Evolutionary conservation across 495 filamentous ascomycete species (phyloP).

Genomic region (Daldinia childiae): DNA sequence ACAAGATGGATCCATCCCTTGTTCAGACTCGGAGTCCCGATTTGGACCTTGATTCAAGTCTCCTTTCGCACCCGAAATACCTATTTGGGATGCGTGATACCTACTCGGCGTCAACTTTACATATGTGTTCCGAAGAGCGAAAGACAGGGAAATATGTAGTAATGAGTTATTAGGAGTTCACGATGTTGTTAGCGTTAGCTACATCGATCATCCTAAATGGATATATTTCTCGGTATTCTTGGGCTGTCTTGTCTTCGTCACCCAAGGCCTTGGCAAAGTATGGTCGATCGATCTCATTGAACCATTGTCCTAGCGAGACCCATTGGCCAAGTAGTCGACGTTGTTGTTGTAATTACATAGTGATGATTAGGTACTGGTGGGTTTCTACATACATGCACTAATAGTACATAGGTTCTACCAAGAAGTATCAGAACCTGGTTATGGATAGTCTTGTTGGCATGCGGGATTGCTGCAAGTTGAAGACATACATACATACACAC

Average conservation of each 20-base stretch:
- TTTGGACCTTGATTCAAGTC: not conserved
- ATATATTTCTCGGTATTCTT: conserved; percentile 6
- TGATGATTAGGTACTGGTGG: conserved; percentile 22
- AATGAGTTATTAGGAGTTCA: not conserved
- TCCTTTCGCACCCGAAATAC: not conserved
- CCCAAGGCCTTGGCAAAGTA: conserved; percentile 25
- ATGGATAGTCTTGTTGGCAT: conserved; percentile 18
- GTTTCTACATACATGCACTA: not conserved
- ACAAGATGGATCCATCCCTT: not conserved
- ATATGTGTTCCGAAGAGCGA: not conserved
- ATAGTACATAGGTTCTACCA: too few species aligned
- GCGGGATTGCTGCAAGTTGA: conserved; percentile 18
- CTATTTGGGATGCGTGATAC: not conserved
- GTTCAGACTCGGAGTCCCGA: conserved; percentile 19
- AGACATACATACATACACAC: not conserved
- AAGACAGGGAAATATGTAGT: not conserved
- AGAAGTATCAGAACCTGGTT: conserved; percentile 20
- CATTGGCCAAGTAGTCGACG: conserved; percentile 11
- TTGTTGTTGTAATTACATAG: conserved; percentile 24
- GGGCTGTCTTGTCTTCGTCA: not conserved
- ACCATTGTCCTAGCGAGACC: not conserved
- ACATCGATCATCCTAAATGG: not conserved
- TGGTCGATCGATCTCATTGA: conserved; percentile 1
- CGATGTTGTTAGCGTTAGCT: not conserved
- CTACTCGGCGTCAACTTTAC: not conserved